Conservation (phyloP, 768 basidiomycete species). For the Ramaria sp. region DNA sequence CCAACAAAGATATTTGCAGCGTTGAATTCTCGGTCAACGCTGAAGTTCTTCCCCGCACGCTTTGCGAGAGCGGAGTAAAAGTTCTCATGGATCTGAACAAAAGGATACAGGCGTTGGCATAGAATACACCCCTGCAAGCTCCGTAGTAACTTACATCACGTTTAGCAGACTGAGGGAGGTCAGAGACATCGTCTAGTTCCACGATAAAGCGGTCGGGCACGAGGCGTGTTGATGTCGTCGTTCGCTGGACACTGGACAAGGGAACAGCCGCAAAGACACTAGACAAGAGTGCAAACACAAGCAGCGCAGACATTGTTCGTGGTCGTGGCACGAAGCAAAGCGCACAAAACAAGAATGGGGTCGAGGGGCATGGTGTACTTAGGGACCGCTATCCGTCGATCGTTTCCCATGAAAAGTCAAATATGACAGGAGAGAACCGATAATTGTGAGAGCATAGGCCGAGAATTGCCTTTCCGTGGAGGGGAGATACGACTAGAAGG, state of each 20-base stretch:
- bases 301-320: too few relatives aligned
- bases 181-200: slow-evolving; percentile 33
- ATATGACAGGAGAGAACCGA: too few relatives aligned
- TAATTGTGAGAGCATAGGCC: too few relatives aligned
- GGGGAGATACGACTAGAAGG: too few relatives aligned
- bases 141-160: slow-evolving; percentile 12
- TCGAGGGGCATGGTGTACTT: too few relatives aligned
- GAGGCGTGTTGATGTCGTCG: slow-evolving; percentile 25
- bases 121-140: background rate
- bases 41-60: slow-evolving; percentile 14
- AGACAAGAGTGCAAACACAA: background rate
- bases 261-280: slow-evolving; percentile 7
- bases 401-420: too few relatives aligned
- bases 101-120: background rate
- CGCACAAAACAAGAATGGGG: too few relatives aligned
- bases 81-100: slow-evolving; percentile 32
- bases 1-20: slow-evolving; percentile 45
- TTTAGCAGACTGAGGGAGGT: slow-evolving; percentile 15
- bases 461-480: too few relatives aligned
- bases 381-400: too few relatives aligned
- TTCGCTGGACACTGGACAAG: slow-evolving; percentile 28
- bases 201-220: slow-evolving; percentile 46
- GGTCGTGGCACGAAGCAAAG: too few relatives aligned
- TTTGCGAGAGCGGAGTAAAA: slow-evolving; percentile 28
- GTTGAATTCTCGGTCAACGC: slow-evolving; percentile 29